Evolutionary conservation across 2,329 filamentous ascomycete species (phyloP).

Genomic region (Neoscytalidium dimidiatum): DNA sequence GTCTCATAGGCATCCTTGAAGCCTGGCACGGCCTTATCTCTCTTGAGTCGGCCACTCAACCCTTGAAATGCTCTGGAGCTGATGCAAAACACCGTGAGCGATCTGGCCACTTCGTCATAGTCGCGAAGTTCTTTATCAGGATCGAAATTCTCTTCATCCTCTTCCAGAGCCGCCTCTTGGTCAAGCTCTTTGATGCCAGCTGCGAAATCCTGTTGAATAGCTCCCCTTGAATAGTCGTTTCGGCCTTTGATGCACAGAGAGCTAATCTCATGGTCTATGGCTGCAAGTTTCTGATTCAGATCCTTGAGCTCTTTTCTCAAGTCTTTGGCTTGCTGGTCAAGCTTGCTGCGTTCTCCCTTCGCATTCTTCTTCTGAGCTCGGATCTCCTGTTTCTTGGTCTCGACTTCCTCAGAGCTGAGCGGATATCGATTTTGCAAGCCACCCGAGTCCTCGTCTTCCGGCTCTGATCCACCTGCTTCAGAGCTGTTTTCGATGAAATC

Average conservation of each 20-base stretch:
- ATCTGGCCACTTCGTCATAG: constrained; percentile 58
- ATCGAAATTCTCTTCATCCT: constrained; percentile 58
- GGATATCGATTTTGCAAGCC: constrained; percentile 34
- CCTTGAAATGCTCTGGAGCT: constrained; percentile 65
- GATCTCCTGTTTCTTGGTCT: constrained; percentile 47
- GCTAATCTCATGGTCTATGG: constrained; percentile 38
- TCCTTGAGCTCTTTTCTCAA: constrained; percentile 31
- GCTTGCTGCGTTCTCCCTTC: constrained; percentile 30
- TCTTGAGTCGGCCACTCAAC: constrained; percentile 55
- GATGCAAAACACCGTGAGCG: constrained; percentile 66
- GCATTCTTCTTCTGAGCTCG: constrained; percentile 46
- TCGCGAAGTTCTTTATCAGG: constrained; percentile 57
- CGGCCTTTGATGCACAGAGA: constrained; percentile 55
- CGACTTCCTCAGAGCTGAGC: constrained; percentile 44
- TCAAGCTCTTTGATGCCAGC: constrained; percentile 62
- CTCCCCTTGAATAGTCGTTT: constrained; percentile 57
- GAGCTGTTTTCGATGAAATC: constrained; percentile 25
- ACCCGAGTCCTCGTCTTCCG: constrained; percentile 25
- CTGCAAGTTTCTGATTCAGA: constrained; percentile 31
- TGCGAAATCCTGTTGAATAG: constrained; percentile 62
- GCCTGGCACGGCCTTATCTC: constrained; percentile 55
- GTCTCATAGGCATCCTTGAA: constrained; percentile 58
- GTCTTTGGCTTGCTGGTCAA: constrained; percentile 35
- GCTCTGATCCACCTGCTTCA: constrained; percentile 6
- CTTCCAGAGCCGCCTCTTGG: constrained; percentile 54